Conservation (phyloP, 306 rosid species). For the Ceratonia siliqua region DNA sequence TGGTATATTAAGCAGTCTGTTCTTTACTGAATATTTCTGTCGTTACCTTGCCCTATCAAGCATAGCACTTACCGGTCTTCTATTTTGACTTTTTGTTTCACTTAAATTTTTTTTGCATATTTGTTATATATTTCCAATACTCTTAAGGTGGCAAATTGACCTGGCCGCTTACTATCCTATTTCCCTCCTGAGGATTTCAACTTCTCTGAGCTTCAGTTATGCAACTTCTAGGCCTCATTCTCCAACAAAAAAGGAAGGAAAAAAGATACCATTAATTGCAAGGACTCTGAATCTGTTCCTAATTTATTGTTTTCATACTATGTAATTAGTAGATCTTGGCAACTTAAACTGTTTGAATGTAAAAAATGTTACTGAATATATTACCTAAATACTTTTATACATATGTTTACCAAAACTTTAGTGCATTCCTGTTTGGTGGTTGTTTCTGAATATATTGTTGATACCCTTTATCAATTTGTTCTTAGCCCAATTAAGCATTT, state of each 20-base stretch:
- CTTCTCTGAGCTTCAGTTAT: neutral
- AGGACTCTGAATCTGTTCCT: neutral
- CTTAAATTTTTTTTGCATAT: neutral
- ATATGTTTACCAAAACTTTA: neutral
- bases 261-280: neutral
- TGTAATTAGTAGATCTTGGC: neutral
- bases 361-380: neutral
- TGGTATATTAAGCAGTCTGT: too few relatives aligned
- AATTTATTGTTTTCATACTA: neutral
- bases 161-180: neutral
- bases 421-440: neutral
- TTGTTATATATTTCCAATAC: neutral
- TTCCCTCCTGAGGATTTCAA: neutral
- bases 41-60: neutral
- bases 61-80: neutral
- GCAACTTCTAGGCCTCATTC: too few relatives aligned
- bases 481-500: neutral
- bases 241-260: neutral
- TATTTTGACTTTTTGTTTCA: neutral
- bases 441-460: neutral
- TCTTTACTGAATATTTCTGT: neutral
- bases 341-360: neutral
- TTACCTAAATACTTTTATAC: neutral
- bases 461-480: neutral
- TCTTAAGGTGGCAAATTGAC: neutral